Evolutionary conservation across 352 stramenopile species (phyloP).

Genomic region (Globisporangium paroecandrum): DNA sequence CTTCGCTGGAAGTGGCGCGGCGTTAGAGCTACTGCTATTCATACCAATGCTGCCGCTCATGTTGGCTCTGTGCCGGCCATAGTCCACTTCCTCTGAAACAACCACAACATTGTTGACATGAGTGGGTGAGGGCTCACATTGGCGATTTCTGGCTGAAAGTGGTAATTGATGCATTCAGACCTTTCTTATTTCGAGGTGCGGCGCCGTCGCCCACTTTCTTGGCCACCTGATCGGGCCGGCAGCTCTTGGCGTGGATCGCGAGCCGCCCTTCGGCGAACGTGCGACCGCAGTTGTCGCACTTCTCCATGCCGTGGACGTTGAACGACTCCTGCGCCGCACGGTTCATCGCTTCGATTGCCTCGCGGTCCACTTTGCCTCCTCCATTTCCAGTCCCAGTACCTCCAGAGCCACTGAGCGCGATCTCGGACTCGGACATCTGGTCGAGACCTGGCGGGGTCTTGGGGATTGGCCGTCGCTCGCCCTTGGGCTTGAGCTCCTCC

Average conservation of each 20-base stretch:
- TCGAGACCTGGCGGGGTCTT: conserved; percentile 57
- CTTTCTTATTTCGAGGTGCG: conserved; percentile 53
- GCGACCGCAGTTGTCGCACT: conserved; percentile 65
- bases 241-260: conserved; percentile 68
- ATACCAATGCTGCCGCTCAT: not conserved
- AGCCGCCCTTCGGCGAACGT: conserved; percentile 75
- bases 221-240: conserved; percentile 33
- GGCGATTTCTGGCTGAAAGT: no score
- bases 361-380: conserved; percentile 32
- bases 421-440: conserved; percentile 17
- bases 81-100: not conserved
- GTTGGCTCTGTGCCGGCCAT: conserved; percentile 1
- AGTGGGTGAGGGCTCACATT: not conserved
- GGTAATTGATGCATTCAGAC: conserved; percentile 13
- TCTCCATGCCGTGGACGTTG: conserved; percentile 77
- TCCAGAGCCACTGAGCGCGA: conserved; percentile 1
- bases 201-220: conserved; percentile 52
- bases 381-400: conserved; percentile 8
- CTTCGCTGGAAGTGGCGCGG: not conserved
- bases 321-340: conserved; percentile 59
- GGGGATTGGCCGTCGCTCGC: conserved; percentile 57
- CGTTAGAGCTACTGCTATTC: not conserved
- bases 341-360: conserved; percentile 72
- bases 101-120: not conserved
- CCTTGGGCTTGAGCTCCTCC: conserved; percentile 66